Base-by-base conservation (phyloP, 2,329 filamentous ascomycete genomes). In the Fusarium sacchari region DNA sequence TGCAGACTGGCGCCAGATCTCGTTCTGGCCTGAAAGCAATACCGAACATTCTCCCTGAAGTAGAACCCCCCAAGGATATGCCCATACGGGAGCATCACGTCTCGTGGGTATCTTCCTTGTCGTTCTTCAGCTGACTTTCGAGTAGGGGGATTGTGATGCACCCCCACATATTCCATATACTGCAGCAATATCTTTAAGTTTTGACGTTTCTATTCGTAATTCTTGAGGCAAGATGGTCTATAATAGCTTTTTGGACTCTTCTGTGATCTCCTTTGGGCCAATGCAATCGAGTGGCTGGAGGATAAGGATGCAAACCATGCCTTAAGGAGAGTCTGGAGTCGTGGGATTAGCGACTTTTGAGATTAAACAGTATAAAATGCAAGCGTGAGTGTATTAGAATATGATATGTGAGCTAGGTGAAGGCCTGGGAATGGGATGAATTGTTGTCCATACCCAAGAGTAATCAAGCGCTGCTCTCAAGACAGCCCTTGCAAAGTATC, bases 1-100 rank as follows among this genome's bases (percentile, higher is more conserved):
- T 20, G 18, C 14, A 37, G 5, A 12, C n/a, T n/a, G 12, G 22
- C 4, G 20, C 7, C 7, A 32, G 11, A 49, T 24, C 12, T 7
- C 6, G 6, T 9, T 2, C 3, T 17, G 20, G n/a, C 10, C n/a
- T 15, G 24, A 11, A 30, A 8, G 22, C 7, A 9, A 13, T n/a
- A n/a, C 18, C 4, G 22, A 3, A 13, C 15, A 18, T n/a, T 26
- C 5, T 7, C 6, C 2, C n/a, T 6, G 4, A 65, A 7, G 7
- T 49, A 63, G 13, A 22, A 34, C 9, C 18, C 17, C 1, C 60
- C 39, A 11, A 58, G 28, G 7, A 67, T 46, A 14, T 64, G 44
- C 0, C 64, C 64, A 13, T 50, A 52, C 6, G 50, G 32, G 11
- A 64, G 22, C 13, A 67, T 34, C 1, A 42, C 17, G 6, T 49